phyloP scores from a whole-genome alignment of 495 filamentous ascomycete species.

The Filosporella fistucella region DNA sequence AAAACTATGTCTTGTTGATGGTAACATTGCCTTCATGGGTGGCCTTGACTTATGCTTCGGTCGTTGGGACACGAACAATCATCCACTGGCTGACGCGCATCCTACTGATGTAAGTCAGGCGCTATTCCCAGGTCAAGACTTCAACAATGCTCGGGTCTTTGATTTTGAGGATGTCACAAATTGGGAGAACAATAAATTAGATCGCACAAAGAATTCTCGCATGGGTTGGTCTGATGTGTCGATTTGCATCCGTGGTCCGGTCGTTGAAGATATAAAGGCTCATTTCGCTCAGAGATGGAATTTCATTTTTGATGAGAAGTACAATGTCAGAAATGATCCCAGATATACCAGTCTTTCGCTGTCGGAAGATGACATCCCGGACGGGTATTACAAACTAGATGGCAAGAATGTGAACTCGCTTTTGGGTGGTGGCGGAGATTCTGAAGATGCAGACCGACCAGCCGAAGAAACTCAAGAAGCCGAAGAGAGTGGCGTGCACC shows the following conservation, averaged over 20 bases:
- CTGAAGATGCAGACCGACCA: neutral
- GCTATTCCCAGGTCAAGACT: constrained; percentile 90
- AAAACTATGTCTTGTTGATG: constrained; percentile 84
- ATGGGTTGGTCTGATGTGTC: constrained; percentile 96
- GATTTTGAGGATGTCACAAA: constrained; percentile 85
- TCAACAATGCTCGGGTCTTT: constrained; percentile 83
- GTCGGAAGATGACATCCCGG: constrained; percentile 1
- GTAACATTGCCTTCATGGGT: constrained; percentile 84
- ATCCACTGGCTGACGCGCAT: constrained; percentile 83
- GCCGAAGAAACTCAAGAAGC: neutral
- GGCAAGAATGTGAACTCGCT: constrained; percentile 11
- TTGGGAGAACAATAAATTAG: constrained; percentile 83
- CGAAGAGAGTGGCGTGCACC: no score
- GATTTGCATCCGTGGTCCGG: constrained; percentile 73
- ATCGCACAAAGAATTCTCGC: constrained; percentile 70
- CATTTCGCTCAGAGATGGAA: constrained; percentile 93
- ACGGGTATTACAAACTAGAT: constrained; percentile 21
- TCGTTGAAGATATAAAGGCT: constrained; percentile 67
- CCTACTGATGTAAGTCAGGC: constrained; percentile 59
- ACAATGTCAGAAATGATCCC: constrained; percentile 56
- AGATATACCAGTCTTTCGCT: constrained; percentile 52
- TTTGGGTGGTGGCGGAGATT: neutral
- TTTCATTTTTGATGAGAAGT: constrained; percentile 84
- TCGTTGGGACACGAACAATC: constrained; percentile 60
- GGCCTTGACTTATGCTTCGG: constrained; percentile 67